phyloP scores from a whole-genome alignment of 2,329 filamentous ascomycete genomes.

The Gyromitra esculenta region DNA sequence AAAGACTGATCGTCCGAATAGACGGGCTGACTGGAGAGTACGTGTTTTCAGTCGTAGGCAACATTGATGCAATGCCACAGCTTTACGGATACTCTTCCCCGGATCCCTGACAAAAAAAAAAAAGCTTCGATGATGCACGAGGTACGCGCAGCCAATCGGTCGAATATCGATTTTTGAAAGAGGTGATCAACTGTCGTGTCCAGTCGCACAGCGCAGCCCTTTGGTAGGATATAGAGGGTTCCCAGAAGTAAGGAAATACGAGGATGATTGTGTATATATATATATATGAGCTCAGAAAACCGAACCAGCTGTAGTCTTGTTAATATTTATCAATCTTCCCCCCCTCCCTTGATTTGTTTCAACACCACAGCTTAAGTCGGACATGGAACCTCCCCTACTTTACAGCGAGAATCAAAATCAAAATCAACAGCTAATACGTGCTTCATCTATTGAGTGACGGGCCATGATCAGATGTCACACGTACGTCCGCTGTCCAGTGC shows the following conservation, averaged over 20 bases:
- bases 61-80: neutral
- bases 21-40: neutral
- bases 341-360: neutral
- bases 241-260: neutral
- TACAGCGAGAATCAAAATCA: neutral
- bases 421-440: neutral
- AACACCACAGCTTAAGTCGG: no score
- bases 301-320: neutral
- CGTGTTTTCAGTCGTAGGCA: neutral
- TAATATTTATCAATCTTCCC: neutral
- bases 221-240: neutral
- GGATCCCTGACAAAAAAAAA: conserved; percentile 20
- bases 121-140: conserved; percentile 19
- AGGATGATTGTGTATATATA: neutral
- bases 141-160: conserved; percentile 22
- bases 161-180: conserved; percentile 11
- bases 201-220: conserved; percentile 18
- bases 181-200: conserved; percentile 9
- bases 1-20: neutral
- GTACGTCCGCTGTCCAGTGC: neutral
- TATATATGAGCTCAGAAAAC: conserved; percentile 28
- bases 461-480: conserved; percentile 14
- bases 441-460: conserved; percentile 18
- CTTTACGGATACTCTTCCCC: conserved; percentile 18
- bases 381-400: neutral